Evolutionary conservation across 2,329 filamentous ascomycete species (phyloP).

Genomic region (Stagonosporopsis chrysanthemi): DNA sequence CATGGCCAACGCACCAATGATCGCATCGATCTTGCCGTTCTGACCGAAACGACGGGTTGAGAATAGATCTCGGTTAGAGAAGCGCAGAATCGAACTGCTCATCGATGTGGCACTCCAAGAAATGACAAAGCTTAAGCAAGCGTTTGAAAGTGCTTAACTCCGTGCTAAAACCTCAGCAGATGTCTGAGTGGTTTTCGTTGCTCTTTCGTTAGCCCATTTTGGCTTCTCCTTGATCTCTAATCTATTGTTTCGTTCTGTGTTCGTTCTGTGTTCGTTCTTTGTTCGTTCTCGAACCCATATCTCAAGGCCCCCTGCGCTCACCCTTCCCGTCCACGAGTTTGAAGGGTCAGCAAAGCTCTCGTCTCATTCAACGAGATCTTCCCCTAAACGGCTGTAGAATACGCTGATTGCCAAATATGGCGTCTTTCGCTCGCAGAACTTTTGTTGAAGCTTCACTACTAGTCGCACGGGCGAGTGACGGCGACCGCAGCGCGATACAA

Average conservation of each 20-base stretch:
- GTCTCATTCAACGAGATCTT: background rate
- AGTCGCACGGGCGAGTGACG: slow-evolving; percentile 10
- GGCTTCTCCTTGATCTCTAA: background rate
- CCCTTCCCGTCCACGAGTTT: background rate
- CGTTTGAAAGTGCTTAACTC: slow-evolving; percentile 11
- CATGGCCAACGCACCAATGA: slow-evolving; percentile 10
- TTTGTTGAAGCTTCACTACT: slow-evolving; percentile 7
- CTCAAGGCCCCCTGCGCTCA: background rate
- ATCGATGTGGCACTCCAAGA: background rate
- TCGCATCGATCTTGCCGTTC: slow-evolving; percentile 1
- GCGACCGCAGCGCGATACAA: slow-evolving; percentile 5
- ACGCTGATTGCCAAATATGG: background rate
- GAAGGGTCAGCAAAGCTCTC: background rate
- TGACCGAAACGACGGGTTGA: slow-evolving; percentile 1
- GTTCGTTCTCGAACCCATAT: background rate
- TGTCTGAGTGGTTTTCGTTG: slow-evolving; percentile 1
- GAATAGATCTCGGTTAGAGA: slow-evolving; percentile 12
- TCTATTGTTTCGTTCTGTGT: background rate
- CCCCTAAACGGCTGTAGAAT: background rate
- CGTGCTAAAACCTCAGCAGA: slow-evolving; percentile 1
- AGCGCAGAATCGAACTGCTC: background rate
- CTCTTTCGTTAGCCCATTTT: background rate
- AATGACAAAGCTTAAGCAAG: slow-evolving; percentile 10
- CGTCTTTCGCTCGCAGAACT: slow-evolving; percentile 1
- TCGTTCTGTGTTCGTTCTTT: too few relatives aligned